These are phyloP conservation scores for Talaromyces islandicus DNA, from an alignment of 2,329 filamentous ascomycete species.

Conservation along the genomic window DNA sequence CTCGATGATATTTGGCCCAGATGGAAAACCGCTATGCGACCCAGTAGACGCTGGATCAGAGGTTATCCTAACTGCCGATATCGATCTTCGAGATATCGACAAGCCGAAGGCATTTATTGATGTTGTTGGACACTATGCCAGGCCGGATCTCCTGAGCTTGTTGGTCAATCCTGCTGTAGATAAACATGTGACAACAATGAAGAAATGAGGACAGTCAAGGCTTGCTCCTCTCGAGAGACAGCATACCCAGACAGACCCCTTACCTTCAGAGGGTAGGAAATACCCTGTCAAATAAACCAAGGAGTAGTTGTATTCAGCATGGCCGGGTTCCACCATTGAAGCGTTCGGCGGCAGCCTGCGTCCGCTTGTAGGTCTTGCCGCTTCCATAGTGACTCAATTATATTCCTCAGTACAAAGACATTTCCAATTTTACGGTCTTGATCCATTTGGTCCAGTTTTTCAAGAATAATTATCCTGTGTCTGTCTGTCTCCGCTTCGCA, in stretches of 20 bases:
- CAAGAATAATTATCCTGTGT: constrained; percentile 1
- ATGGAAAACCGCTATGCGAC: constrained; percentile 35
- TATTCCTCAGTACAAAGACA: constrained; percentile 6
- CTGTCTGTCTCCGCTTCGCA: constrained; percentile 2
- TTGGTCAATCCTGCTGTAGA: constrained; percentile 4
- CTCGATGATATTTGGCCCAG: constrained; percentile 48
- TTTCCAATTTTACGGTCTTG: constrained; percentile 6
- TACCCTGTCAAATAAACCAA: background rate
- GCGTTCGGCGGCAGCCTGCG: background rate
- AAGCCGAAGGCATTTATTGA: constrained; percentile 18
- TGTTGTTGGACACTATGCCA: constrained; percentile 18
- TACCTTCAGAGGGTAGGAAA: no score
- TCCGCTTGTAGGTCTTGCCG: constrained; percentile 2
- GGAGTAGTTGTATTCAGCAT: background rate
- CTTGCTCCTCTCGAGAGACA: no score
- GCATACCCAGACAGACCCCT: no score
- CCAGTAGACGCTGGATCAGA: constrained; percentile 42
- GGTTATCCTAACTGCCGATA: constrained; percentile 46
- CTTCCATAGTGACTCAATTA: constrained; percentile 2
- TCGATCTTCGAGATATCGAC: constrained; percentile 35
- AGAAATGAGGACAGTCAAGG: background rate
- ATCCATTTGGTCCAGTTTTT: constrained; percentile 3
- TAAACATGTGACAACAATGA: background rate
- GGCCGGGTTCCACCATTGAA: background rate
- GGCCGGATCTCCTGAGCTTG: constrained; percentile 18